phyloP scores from a whole-genome alignment of 345 rosid genomes.

The Moringa oleifera region DNA sequence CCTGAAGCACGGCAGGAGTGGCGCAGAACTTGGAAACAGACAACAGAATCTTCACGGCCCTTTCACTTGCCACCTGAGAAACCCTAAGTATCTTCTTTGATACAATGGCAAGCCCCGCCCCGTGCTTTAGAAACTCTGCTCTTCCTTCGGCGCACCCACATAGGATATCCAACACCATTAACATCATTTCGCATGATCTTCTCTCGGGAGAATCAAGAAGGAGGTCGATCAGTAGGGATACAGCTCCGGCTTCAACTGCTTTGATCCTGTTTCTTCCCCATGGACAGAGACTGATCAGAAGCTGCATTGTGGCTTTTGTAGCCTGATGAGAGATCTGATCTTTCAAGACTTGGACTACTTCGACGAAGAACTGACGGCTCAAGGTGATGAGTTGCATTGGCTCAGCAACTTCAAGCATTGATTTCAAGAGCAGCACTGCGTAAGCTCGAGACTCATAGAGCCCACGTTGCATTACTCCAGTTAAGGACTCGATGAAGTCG shows the following conservation, averaged over 20 bases:
- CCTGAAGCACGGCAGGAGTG: slow-evolving; percentile 40
- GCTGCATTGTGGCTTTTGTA: slow-evolving; percentile 50
- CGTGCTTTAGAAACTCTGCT: slow-evolving; percentile 55
- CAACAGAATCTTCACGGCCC: slow-evolving; percentile 56
- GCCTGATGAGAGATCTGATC: slow-evolving; percentile 59
- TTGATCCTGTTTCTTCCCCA: slow-evolving; percentile 72
- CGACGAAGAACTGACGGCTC: slow-evolving; percentile 33
- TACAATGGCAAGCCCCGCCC: slow-evolving; percentile 65
- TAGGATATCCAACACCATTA: slow-evolving; percentile 45
- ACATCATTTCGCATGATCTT: slow-evolving; percentile 41
- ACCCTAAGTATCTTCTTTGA: slow-evolving; percentile 73
- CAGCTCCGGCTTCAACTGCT: slow-evolving; percentile 55
- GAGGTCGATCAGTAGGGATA: slow-evolving; percentile 46
- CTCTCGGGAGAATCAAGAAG: slow-evolving; percentile 59
- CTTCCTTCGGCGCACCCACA: slow-evolving; percentile 81
- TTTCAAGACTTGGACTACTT: slow-evolving; percentile 40
- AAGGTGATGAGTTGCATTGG: slow-evolving; percentile 40
- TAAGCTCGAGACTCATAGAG: slow-evolving; percentile 39
- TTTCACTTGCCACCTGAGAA: slow-evolving; percentile 53
- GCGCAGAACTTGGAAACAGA: slow-evolving; percentile 58
- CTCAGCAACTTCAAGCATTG: slow-evolving; percentile 50
- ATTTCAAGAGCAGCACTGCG: slow-evolving; percentile 31
- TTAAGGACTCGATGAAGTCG: slow-evolving; percentile 43
- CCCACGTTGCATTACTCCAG: slow-evolving; percentile 41
- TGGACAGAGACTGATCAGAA: slow-evolving; percentile 40